Conservation (phyloP, 1,284 basidiomycete genomes). For the Austropuccinia psidii region DNA sequence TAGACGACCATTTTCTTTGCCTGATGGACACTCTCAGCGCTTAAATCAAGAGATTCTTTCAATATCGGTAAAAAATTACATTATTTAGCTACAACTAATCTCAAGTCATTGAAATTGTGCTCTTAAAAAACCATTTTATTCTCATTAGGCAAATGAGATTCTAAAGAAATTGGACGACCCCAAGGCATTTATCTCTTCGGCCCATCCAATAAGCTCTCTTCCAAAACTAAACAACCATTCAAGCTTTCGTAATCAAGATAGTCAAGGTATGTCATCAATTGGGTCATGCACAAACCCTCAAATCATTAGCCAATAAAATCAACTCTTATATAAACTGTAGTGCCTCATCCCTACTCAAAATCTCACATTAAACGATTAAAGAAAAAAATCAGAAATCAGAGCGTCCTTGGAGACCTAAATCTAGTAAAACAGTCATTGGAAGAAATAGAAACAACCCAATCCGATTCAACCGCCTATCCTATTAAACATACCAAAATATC, state of each 20-base stretch:
- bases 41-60: neutral
- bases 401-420: neutral
- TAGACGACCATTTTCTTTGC: conserved; percentile 16
- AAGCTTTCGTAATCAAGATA: neutral
- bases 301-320: neutral
- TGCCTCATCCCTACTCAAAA: conserved; percentile 25
- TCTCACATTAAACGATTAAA: conserved; percentile 27
- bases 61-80: neutral
- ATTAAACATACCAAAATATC: too few relatives aligned
- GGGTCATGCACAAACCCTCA: neutral
- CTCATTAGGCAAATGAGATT: conserved; percentile 7
- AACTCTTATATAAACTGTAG: neutral
- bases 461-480: too few relatives aligned
- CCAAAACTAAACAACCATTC: neutral
- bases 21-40: conserved; percentile 8
- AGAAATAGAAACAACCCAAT: conserved; percentile 1
- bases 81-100: neutral
- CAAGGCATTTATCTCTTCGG: neutral
- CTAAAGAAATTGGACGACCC: neutral
- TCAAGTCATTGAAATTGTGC: neutral
- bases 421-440: conserved; percentile 8
- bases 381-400: conserved; percentile 21
- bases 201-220: neutral
- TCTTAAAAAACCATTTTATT: neutral
- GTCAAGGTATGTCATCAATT: neutral